phyloP scores from a whole-genome alignment of 768 basidiomycete species.

The Lanmaoa pseudosensibilis region DNA sequence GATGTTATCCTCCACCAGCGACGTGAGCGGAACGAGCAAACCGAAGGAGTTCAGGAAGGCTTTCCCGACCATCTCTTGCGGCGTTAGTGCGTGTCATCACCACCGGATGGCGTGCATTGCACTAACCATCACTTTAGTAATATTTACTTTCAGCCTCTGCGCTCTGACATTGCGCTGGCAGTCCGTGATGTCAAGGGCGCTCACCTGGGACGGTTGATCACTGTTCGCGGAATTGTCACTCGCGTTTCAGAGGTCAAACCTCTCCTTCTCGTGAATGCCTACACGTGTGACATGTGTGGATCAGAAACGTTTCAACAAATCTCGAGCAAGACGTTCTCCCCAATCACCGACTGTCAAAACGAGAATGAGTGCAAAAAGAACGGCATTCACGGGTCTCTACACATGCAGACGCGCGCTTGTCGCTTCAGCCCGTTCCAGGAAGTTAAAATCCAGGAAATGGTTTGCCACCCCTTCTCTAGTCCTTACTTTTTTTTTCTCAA shows the following conservation, averaged over 20 bases:
- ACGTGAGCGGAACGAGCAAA: slow-evolving; percentile 80
- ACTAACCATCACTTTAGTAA: slow-evolving; percentile 55
- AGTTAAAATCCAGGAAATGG: slow-evolving; percentile 99
- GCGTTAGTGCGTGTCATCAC: slow-evolving; percentile 75
- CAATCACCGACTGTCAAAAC: slow-evolving; percentile 87
- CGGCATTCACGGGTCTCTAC: slow-evolving; percentile 81
- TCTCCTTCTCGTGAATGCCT: slow-evolving; percentile 93
- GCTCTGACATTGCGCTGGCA: slow-evolving; percentile 74
- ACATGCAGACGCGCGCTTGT: slow-evolving; percentile 98
- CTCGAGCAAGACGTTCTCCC: slow-evolving; percentile 85
- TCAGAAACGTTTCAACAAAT: slow-evolving; percentile 99
- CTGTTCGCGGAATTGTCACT: slow-evolving; percentile 95
- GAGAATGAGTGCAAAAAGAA: slow-evolving; percentile 84
- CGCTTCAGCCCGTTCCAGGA: slow-evolving; percentile 98
- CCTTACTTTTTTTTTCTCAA: slow-evolving; percentile 6
- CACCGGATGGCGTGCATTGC: not conserved
- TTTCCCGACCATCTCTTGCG: slow-evolving; percentile 92
- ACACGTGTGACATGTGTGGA: slow-evolving; percentile 97
- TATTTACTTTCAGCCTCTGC: slow-evolving; percentile 88
- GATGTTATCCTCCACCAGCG: slow-evolving; percentile 96
- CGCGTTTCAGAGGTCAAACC: slow-evolving; percentile 99
- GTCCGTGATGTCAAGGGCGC: slow-evolving; percentile 87
- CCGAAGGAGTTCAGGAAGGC: slow-evolving; percentile 67
- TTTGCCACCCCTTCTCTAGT: slow-evolving; percentile 29
- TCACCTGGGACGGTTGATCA: slow-evolving; percentile 91